phyloP scores from a whole-genome alignment of 306 rosid species.

The Amphicarpaea edgeworthii region DNA sequence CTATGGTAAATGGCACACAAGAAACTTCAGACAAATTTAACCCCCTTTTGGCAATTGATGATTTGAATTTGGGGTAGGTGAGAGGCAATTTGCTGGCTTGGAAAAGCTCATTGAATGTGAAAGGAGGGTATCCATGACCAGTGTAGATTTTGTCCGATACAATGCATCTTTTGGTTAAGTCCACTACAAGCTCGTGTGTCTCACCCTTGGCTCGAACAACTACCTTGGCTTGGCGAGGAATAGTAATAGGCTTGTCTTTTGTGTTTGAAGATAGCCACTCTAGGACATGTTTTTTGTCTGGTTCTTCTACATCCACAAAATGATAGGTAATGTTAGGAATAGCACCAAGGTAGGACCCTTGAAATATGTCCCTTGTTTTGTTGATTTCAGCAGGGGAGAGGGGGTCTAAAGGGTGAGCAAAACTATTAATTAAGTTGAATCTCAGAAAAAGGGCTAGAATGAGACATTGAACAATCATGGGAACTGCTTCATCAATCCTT shows the following conservation, averaged over 20 bases:
- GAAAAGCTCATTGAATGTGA: constrained; percentile 70
- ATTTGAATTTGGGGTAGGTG: constrained; percentile 58
- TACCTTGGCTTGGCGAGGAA: constrained; percentile 73
- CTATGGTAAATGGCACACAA: constrained; percentile 81
- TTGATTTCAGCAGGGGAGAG: constrained; percentile 69
- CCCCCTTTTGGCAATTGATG: constrained; percentile 64
- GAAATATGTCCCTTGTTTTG: constrained; percentile 59
- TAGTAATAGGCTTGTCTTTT: constrained; percentile 28
- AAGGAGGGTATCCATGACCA: constrained; percentile 84
- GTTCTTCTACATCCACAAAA: constrained; percentile 77
- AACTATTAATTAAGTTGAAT: constrained; percentile 37
- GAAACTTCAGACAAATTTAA: constrained; percentile 80
- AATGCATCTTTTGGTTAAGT: constrained; percentile 60
- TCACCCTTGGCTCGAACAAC: constrained; percentile 70
- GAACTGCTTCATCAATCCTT: constrained; percentile 14
- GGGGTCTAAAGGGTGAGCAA: constrained; percentile 84
- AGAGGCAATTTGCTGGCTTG: constrained; percentile 76
- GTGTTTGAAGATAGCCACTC: constrained; percentile 66
- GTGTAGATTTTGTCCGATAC: constrained; percentile 60
- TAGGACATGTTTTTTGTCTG: constrained; percentile 73
- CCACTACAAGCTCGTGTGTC: constrained; percentile 70
- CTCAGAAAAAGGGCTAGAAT: constrained; percentile 50
- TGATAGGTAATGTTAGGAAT: constrained; percentile 81
- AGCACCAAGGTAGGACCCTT: constrained; percentile 64
- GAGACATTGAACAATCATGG: constrained; percentile 56